phyloP scores from a whole-genome alignment of 1,284 basidiomycete species.

The Heterobasidion occidentale region DNA sequence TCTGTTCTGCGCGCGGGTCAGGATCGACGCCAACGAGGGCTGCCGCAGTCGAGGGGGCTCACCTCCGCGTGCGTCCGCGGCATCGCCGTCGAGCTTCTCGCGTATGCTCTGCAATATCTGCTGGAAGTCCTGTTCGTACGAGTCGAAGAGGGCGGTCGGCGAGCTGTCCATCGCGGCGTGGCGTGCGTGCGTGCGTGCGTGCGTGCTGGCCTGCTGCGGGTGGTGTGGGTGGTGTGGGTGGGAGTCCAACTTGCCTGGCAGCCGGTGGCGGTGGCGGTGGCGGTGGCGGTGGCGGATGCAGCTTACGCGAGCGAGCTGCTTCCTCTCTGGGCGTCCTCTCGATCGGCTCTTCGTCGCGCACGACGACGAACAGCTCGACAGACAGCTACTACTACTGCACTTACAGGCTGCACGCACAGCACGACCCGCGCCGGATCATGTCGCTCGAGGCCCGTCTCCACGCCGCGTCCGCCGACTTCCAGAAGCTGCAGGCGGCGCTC shows the following conservation, averaged over 20 bases:
- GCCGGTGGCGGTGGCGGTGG: neutral
- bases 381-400: too few relatives aligned
- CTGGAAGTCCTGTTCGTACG: slow-evolving; percentile 76
- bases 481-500: slow-evolving; percentile 74
- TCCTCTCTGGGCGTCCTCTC: too few relatives aligned
- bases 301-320: neutral
- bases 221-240: neutral
- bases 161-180: slow-evolving; percentile 58
- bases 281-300: neutral
- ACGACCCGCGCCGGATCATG: slow-evolving; percentile 15
- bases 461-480: slow-evolving; percentile 61
- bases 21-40: too few relatives aligned
- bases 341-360: too few relatives aligned
- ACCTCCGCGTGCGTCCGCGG: slow-evolving; percentile 52
- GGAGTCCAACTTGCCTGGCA: neutral
- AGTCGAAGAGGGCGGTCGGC: slow-evolving; percentile 73
- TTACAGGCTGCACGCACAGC: too few relatives aligned
- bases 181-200: neutral
- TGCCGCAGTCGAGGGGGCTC: too few relatives aligned
- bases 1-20: slow-evolving; percentile 63
- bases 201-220: too few relatives aligned
- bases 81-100: slow-evolving; percentile 60
- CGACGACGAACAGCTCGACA: too few relatives aligned
- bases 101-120: slow-evolving; percentile 63
- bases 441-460: slow-evolving; percentile 55